Base-by-base conservation (phyloP, 768 basidiomycete species). In the Trichaptum fuscoviolaceum region DNA sequence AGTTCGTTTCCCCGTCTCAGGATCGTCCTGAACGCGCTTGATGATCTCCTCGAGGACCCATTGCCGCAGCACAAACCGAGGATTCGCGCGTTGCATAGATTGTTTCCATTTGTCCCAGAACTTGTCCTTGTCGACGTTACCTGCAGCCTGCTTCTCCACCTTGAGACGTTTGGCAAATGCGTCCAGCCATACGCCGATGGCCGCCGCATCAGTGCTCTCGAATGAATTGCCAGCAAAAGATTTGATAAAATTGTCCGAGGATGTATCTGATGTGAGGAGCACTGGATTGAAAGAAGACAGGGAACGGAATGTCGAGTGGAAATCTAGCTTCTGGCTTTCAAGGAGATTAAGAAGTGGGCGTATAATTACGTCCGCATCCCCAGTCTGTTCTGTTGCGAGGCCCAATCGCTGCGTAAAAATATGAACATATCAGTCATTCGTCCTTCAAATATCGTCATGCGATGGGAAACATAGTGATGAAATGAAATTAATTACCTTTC, bases 31-130 rank as follows among this genome's bases (percentile, higher is more conserved):
- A 1, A 94, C 84, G 69, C 84, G 84, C 68, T 78, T 76, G 73
- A 99, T 99, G 25, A 93, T 89, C 73, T 99, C 96, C 75, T 99
- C 95, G 35, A 99, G 81, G 9, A 99, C 79, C 97, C 97, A 99
- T 77, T 99, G 97, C 67, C 97, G 81, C 67, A 99, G 77, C 35
- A 96, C 88, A 76, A 99, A 99, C 36, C 95, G 82, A 20, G 97
- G 97, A 74, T 99, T 99, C 30, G 82, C 86, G 25, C 69, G 75
- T 68, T 80, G 82, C 78, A 85, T 84, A 36, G 81, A 86, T 17
- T 72, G 75, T 66, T 80, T 76, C 63, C 89, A 78, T 67, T 82
- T 82, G 0, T 68, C 77, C 62, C 86, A 84, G 36, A 80, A 72
- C 57, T 25, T 17, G 34, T 64, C 69, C n/a, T 65, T 66, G 20